Base-by-base conservation (phyloP, 352 stramenopile species). In the Phytopythium delawarense region DNA sequence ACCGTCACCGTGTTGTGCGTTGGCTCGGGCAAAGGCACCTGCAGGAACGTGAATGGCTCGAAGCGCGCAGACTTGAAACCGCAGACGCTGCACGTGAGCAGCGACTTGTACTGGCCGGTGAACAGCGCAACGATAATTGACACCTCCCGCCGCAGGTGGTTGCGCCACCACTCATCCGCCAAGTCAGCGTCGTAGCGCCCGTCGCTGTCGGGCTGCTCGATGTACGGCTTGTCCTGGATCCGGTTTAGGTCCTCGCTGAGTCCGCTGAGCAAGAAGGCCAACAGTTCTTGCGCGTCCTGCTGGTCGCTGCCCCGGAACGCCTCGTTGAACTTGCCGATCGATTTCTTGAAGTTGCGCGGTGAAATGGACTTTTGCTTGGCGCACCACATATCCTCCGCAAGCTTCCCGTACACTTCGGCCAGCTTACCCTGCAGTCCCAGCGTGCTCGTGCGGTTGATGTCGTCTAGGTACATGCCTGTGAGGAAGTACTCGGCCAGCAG, bases 41-140 rank as follows among this genome's bases (percentile, higher is more conserved):
- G 82, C 4, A 97, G 61, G 39, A 96, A 94, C 18, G 88, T 98
- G 58, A 98, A 98, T 7, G 94, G 87, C 62, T 98, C 95, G 58
- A 98, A 98, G 15, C 92, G 86, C 25, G 89, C 87, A 16, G 81
- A 96, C 66, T 92, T 96, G 69, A 99, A 99, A 15, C 90, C 90
- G 66, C 98, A 99, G 21, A 88, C 81, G 57, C 88, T 93, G 70
- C 98, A 99, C 32, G 90, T 98, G 28, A 99, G 70, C 25, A 98
- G 80, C 62, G 92, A 98, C 71, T 99, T 99, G 81, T 99, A 99
- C 78, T 99, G 98, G 0, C 98, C 98, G 11, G 94, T 98, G 68
- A 99, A 99, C 6, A 99, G 80, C n/a, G 97, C 97, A 18, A 99
- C 97, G 54, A 99, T 96, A 59, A 99, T 98, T 12, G 92, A 99